phyloP scores from a whole-genome alignment of 495 filamentous ascomycete genomes.

The Delitschia confertaspora region DNA sequence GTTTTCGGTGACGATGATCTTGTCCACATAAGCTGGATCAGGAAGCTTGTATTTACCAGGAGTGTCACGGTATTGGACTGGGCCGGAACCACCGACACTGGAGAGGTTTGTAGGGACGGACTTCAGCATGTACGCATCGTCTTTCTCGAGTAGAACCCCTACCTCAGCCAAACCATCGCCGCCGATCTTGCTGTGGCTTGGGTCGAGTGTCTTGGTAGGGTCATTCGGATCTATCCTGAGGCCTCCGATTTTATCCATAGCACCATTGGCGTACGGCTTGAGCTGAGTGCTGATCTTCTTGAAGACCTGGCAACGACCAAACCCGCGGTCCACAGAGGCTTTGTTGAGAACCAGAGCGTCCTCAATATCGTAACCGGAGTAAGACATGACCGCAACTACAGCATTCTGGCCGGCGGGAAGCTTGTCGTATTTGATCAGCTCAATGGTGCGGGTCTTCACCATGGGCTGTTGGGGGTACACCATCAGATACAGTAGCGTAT shows the following conservation, averaged over 20 bases:
- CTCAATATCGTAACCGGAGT: constrained; percentile 98
- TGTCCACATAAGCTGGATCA: constrained; percentile 84
- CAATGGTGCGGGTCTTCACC: constrained; percentile 93
- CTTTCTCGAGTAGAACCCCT: constrained; percentile 60
- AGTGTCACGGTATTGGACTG: constrained; percentile 53
- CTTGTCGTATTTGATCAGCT: constrained; percentile 95
- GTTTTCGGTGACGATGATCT: constrained; percentile 82
- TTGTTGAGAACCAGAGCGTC: constrained; percentile 96
- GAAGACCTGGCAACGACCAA: constrained; percentile 94
- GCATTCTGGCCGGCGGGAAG: constrained; percentile 94
- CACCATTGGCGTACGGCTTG: constrained; percentile 68
- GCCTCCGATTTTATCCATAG: constrained; percentile 61
- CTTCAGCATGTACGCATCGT: constrained; percentile 84
- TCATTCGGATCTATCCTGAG: constrained; percentile 46
- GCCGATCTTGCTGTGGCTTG: constrained; percentile 64
- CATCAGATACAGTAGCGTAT: constrained; percentile 90
- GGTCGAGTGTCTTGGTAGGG: too few relatives aligned
- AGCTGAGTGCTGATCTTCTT: constrained; percentile 39
- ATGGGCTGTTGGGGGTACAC: constrained; percentile 97
- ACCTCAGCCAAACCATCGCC: constrained; percentile 75
- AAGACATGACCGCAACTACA: constrained; percentile 97
- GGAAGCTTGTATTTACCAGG: constrained; percentile 74
- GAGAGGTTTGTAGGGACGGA: constrained; percentile 64
- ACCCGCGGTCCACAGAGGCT: constrained; percentile 85
- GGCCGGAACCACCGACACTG: background rate